Percentiles rank a stretch among this genome's conserved stretches.
Conservation (phyloP, 176 grass and related monocot species). For the Thalia dealbata region DNA sequence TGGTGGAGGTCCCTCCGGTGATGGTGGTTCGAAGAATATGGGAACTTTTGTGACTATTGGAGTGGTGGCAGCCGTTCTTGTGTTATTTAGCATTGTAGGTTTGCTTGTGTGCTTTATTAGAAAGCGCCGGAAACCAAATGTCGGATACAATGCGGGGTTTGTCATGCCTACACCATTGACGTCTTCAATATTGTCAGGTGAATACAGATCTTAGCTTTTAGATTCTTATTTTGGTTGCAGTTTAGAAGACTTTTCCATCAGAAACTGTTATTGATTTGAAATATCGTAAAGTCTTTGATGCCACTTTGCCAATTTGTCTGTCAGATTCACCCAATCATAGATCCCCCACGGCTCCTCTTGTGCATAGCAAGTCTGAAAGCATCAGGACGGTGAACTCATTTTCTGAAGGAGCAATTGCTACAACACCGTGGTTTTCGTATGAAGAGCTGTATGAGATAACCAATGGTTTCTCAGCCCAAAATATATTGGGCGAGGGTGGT, state of each 20-base stretch:
- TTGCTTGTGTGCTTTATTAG: constrained; percentile 35
- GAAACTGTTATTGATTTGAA: not conserved
- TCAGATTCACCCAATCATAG: constrained; percentile 24
- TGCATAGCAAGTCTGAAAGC: constrained; percentile 39
- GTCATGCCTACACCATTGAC: constrained; percentile 36
- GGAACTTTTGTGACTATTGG: constrained; percentile 26
- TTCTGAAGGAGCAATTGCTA: constrained; percentile 51
- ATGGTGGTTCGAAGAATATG: not conserved
- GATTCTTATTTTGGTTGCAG: not conserved
- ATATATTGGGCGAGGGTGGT: constrained; percentile 72
- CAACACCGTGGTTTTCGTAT: constrained; percentile 47
- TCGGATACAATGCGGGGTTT: constrained; percentile 54
- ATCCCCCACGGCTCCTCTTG: constrained; percentile 33
- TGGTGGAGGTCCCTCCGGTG: not conserved
- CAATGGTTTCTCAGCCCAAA: constrained; percentile 55
- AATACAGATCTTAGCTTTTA: not conserved
- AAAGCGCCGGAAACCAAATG: constrained; percentile 29
- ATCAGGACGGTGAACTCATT: constrained; percentile 23
- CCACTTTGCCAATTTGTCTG: not conserved
- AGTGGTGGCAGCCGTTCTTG: constrained; percentile 16
- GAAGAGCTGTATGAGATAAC: constrained; percentile 72
- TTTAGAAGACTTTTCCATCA: not conserved
- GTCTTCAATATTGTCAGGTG: constrained; percentile 46
- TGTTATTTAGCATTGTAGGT: constrained; percentile 40
- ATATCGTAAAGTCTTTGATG: not conserved